Base-by-base conservation (phyloP, 2,329 filamentous ascomycete species). In the Emmonsia crescens region DNA sequence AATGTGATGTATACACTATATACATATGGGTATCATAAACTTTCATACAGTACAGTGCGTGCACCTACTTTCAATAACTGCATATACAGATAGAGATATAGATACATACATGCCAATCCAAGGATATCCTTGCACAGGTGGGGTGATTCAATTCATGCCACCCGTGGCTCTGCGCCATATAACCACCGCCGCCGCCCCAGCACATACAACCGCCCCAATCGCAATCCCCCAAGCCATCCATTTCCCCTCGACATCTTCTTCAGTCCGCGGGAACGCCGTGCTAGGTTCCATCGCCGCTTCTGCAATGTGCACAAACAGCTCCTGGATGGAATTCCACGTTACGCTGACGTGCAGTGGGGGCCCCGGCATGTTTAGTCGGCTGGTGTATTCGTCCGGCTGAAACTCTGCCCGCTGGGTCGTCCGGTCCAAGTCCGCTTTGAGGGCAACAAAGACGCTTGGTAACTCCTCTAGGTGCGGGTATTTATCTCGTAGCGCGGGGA, bases 361-460 rank as follows among this genome's bases (percentile, higher is more conserved):
- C 12, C 76, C 87, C 61, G 89, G 86, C 89, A 97, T 96, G 72
- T 89, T 92, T 67, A 96, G 79, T 44, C 83, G 82, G 58, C 87
- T 85, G 0, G 92, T 95, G 75, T 96, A 96, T 65, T 91, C 87
- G 72, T 99, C 94, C 1, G 94, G 94, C 74, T 96, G 93, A 65
- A 88, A 78, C 73, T 96, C 91, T 63, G 89, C 89, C 63, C 94
- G 84, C 76, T 99, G 94, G n/a, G 91, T 96, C 3, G 93, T 95
- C 74, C 96, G 96, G 74, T 99, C 94, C 67, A 89, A 85, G 74
- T 99, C 94, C 2, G 94, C 94, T 75, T 99, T 99, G 63, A 97
- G 80, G 0, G 93, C 94, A 1, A 91, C 90, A 72, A 96, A 99
- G 8, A 99, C 87, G 9, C 90, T 88, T 0, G 94, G 94, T 33